These are phyloP conservation scores for Colletotrichum godetiae DNA, from an alignment of 2,329 filamentous ascomycete species.

Conservation along the genomic window DNA sequence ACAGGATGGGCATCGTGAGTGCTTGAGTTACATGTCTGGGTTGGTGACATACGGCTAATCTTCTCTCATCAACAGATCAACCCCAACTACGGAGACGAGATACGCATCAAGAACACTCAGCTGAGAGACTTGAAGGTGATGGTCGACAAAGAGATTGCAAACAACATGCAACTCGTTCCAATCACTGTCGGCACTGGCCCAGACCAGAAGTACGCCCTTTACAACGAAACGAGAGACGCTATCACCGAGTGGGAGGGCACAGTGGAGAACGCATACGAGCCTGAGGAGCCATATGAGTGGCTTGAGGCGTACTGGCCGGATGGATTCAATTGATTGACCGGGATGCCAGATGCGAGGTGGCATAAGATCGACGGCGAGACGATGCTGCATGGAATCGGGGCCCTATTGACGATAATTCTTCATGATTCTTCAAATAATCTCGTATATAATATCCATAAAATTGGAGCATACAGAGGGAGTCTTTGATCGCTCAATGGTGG, in stretches of 20 bases:
- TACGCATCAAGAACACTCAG: constrained; percentile 43
- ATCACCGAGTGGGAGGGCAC: constrained; percentile 42
- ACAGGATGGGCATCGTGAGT: constrained; percentile 41
- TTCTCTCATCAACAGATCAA: constrained; percentile 38
- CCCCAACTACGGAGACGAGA: constrained; percentile 44
- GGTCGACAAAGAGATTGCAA: constrained; percentile 43
- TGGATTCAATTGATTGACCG: constrained; percentile 36
- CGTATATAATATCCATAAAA: too few species aligned
- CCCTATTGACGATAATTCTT: background rate
- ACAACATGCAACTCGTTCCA: constrained; percentile 43
- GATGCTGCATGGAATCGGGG: background rate
- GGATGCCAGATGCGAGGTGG: background rate
- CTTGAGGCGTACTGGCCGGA: constrained; percentile 61
- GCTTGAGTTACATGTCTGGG: background rate
- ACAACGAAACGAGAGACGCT: constrained; percentile 42
- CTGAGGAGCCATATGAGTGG: constrained; percentile 61
- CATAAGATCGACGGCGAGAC: too few species aligned
- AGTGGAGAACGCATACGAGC: constrained; percentile 39
- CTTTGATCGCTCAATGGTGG: background rate
- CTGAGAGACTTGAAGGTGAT: constrained; percentile 40
- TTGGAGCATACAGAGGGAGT: background rate
- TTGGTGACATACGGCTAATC: too few species aligned
- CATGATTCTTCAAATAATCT: background rate
- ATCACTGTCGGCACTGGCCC: constrained; percentile 41
- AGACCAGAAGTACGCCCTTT: constrained; percentile 43